phyloP scores from a whole-genome alignment of 345 rosid genomes.

The Ceriops decandra region DNA sequence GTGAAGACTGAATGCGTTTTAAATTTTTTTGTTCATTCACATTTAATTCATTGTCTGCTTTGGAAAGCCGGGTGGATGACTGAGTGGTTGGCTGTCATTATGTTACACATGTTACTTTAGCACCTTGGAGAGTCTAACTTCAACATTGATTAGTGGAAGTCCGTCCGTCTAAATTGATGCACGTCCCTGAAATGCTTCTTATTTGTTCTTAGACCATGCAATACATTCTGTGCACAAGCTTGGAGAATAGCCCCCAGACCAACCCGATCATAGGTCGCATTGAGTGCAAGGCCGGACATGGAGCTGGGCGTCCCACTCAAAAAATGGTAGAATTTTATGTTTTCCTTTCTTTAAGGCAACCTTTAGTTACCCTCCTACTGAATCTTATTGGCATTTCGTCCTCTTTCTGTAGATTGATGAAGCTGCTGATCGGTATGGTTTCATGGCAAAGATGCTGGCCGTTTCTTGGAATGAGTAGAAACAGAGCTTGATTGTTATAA shows the following conservation, averaged over 20 bases:
- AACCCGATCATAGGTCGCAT: constrained; percentile 83
- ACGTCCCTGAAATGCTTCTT: not conserved
- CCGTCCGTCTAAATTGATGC: not conserved
- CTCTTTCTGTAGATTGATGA: constrained; percentile 62
- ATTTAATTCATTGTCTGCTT: not conserved
- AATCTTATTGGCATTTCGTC: not conserved
- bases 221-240: constrained; percentile 56
- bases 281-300: constrained; percentile 92
- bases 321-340: constrained; percentile 45
- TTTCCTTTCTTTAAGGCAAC: too few species aligned
- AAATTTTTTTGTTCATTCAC: not conserved
- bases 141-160: not conserved
- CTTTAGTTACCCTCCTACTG: too few species aligned
- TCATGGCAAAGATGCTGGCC: constrained; percentile 77
- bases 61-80: not conserved
- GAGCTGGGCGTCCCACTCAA: constrained; percentile 85
- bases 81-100: not conserved
- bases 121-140: too few species aligned
- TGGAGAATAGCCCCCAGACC: constrained; percentile 77
- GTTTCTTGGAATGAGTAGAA: constrained; percentile 64
- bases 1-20: constrained; percentile 13
- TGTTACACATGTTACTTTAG: too few species aligned
- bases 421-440: constrained; percentile 75
- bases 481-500: not conserved
- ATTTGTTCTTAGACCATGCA: constrained; percentile 68